Base-by-base conservation (phyloP, 306 rosid species). In the Ziziphus jujuba region DNA sequence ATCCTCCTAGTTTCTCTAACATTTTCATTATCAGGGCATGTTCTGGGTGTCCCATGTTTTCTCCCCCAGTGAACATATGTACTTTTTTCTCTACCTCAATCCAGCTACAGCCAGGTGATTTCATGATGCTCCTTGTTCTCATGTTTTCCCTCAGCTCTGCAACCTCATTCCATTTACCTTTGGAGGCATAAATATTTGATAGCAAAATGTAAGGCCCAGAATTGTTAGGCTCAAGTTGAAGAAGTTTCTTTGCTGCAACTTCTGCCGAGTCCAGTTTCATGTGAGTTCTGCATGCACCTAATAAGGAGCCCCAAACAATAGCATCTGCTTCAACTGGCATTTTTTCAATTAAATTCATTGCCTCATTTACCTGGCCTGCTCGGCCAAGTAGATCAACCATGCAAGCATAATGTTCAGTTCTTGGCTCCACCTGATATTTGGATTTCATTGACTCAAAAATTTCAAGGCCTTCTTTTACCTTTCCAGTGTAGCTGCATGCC, bases 91-190 rank as follows among this genome's bases (percentile, higher is more conserved):
- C 96, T 65, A 82, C 88, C 65, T 82, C 91, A 76, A 89, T 80
- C 96, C 96, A 86, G 68, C 96, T 86, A 63, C 81, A 82, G 19
- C 90, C 96, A 50, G 91, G 96, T 53, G 87, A 86, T 73, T 86
- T 89, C 76, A 75, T 66, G 51, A 86, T 79, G 22, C 82, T 84
- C 55, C 77, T 82, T 47, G 72, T 59, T 65, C 84, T 76, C 78
- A 83, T 75, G 65, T 57, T 75, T 50, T 56, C 35, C 80, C 96
- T 71, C 54, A 84, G 59, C 50, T 62, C 84, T 71, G 86, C 86
- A 52, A 82, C 87, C 67, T 84, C 88, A 23, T 20, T 12, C 89
- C 91, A 86, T 67, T 81, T 83, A 68, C 86, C 87, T 69, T 47
- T 77, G 53, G 83, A 59, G 7, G 96, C 91, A 80, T 85, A 86